Evolutionary conservation across 768 basidiomycete species (phyloP).

Genomic region (Rubroboletus satanas): DNA sequence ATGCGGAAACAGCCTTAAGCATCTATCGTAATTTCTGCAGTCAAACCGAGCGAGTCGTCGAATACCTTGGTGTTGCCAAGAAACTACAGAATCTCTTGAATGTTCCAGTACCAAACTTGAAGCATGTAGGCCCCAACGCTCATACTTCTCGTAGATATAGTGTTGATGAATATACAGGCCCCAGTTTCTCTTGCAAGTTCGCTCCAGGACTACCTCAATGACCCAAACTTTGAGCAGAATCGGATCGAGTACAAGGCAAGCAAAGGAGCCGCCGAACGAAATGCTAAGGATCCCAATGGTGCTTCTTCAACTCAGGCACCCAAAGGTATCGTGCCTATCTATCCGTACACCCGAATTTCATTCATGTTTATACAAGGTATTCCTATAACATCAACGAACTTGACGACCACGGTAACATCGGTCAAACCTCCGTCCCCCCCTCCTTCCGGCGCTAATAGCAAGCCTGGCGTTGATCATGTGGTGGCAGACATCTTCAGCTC

Average conservation of each 20-base stretch:
- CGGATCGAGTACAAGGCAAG: slow-evolving; percentile 86
- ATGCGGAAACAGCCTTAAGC: slow-evolving; percentile 76
- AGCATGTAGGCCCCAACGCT: slow-evolving; percentile 56
- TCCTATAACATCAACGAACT: slow-evolving; percentile 17
- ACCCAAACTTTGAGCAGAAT: slow-evolving; percentile 96
- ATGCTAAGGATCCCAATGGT: slow-evolving; percentile 8
- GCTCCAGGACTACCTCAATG: slow-evolving; percentile 92
- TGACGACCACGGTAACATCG: slow-evolving; percentile 17
- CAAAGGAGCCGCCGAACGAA: slow-evolving; percentile 59
- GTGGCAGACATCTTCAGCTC: slow-evolving; percentile 83
- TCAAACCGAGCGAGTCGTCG: slow-evolving; percentile 89
- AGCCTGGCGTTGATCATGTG: slow-evolving; percentile 42
- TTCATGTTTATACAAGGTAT: slow-evolving; percentile 13
- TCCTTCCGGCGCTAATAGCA: slow-evolving; percentile 24
- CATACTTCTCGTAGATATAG: background rate
- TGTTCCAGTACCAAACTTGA: slow-evolving; percentile 89
- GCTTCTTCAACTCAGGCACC: slow-evolving; percentile 6
- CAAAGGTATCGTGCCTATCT: slow-evolving; percentile 13
- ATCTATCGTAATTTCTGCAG: slow-evolving; percentile 94
- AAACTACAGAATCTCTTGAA: slow-evolving; percentile 92
- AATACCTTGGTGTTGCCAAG: slow-evolving; percentile 87
- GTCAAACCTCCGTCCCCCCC: slow-evolving; percentile 26
- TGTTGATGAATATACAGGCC: slow-evolving; percentile 50
- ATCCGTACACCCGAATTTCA: background rate
- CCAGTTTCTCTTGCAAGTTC: slow-evolving; percentile 92